Conservation (phyloP, 2,329 filamentous ascomycete species). For the Westerdykella ornata region DNA sequence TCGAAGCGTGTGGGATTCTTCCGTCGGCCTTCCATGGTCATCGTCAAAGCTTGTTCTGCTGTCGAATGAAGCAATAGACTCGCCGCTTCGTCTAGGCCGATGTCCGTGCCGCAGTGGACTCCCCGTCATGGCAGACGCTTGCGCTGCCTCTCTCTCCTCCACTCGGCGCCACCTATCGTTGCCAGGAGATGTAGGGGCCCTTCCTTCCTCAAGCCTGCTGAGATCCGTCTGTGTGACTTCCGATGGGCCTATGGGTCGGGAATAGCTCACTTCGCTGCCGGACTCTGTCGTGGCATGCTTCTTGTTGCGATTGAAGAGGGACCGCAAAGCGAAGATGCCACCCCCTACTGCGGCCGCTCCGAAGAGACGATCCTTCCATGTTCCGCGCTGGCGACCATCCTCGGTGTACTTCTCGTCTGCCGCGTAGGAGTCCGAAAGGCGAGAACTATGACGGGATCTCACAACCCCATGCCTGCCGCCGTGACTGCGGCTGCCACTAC, state of each 20-base stretch:
- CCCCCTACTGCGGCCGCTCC: constrained; percentile 40
- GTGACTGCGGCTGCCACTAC: constrained; percentile 28
- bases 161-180: constrained; percentile 33
- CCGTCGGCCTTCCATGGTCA: constrained; percentile 18
- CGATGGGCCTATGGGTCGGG: constrained; percentile 45
- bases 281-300: constrained; percentile 40
- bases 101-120: constrained; percentile 38
- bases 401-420: constrained; percentile 41
- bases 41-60: constrained; percentile 36
- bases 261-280: constrained; percentile 49
- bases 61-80: constrained; percentile 38
- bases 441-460: constrained; percentile 33
- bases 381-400: constrained; percentile 24
- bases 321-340: constrained; percentile 42
- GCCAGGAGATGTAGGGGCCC: constrained; percentile 44
- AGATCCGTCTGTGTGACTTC: constrained; percentile 45
- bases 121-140: constrained; percentile 40
- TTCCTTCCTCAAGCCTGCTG: constrained; percentile 49
- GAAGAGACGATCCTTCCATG: constrained; percentile 43
- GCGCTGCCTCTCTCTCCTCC: constrained; percentile 35
- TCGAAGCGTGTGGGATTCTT: constrained; percentile 34
- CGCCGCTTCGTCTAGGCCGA: constrained; percentile 30
- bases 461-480: constrained; percentile 25
- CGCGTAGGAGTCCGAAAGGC: constrained; percentile 29
- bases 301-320: constrained; percentile 53